A percentile compares a stretch with the other conserved stretches of the same genome.
phyloP scores from a whole-genome alignment of 2,329 filamentous ascomycete genomes.

The Colletotrichum spaethianum region DNA sequence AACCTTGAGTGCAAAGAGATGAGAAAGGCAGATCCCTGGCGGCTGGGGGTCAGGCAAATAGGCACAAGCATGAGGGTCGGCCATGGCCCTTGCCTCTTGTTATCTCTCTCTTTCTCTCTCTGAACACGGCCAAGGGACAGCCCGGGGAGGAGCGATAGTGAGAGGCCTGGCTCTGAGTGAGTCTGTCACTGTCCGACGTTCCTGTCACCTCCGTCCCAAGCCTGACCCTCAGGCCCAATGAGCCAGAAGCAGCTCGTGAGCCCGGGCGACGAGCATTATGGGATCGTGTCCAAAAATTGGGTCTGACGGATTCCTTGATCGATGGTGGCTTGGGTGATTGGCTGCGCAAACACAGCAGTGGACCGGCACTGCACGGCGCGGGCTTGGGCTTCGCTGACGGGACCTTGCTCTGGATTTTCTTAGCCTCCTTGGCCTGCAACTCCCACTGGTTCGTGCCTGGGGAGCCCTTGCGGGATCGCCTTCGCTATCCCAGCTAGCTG shows the following conservation, averaged over 20 bases:
- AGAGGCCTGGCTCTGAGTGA: neutral
- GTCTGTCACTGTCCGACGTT: neutral
- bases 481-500: slow-evolving; percentile 33
- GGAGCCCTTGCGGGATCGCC: slow-evolving; percentile 37
- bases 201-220: neutral
- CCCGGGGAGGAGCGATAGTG: neutral
- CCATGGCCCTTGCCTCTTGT: neutral
- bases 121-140: neutral
- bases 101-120: neutral
- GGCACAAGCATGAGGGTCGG: neutral
- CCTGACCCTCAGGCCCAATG: slow-evolving; percentile 12
- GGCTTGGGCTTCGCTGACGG: slow-evolving; percentile 24
- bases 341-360: slow-evolving; percentile 23
- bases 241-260: slow-evolving; percentile 22
- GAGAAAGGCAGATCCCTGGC: neutral
- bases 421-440: slow-evolving; percentile 27
- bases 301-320: neutral
- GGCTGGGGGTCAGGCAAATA: neutral
- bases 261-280: slow-evolving; percentile 19
- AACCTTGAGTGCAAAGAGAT: neutral
- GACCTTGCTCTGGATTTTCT: slow-evolving; percentile 16
- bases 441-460: slow-evolving; percentile 40
- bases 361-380: slow-evolving; percentile 29
- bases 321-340: slow-evolving; percentile 12
- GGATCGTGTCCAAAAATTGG: slow-evolving; percentile 39